phyloP scores from a whole-genome alignment of 495 filamentous ascomycete species.

The Hypoxylon fragiforme region DNA sequence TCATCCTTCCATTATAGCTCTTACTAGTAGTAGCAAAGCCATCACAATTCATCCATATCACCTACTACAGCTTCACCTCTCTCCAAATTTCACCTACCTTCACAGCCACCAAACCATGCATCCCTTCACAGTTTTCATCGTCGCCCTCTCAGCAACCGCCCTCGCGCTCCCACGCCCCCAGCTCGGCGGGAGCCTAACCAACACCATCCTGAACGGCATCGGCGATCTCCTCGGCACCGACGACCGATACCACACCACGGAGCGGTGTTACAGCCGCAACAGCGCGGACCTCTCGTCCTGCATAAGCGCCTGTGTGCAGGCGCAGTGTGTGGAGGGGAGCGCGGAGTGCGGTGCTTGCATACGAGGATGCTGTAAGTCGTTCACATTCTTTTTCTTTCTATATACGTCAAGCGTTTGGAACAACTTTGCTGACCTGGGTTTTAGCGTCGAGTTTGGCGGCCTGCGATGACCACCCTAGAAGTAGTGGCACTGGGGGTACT shows the following conservation, averaged over 20 bases:
- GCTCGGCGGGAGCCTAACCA: not conserved
- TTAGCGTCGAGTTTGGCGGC: conserved; percentile 1
- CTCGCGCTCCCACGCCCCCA: conserved; percentile 13
- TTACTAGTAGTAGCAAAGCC: not conserved
- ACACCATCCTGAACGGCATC: conserved; percentile 5
- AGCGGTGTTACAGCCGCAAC: not conserved
- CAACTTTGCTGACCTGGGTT: conserved; percentile 5
- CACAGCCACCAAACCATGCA: conserved; percentile 9
- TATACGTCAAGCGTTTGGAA: not conserved
- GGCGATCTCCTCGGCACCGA: conserved; percentile 3
- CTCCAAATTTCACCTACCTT: not conserved
- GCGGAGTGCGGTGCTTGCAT: conserved; percentile 12
- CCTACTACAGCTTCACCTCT: not conserved
- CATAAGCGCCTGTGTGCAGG: conserved; percentile 12
- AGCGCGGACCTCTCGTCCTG: not conserved
- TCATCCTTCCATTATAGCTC: not conserved
- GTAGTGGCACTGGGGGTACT: too few relatives aligned
- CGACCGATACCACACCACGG: not conserved
- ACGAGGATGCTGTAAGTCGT: conserved; percentile 22
- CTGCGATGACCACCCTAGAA: conserved; percentile 14
- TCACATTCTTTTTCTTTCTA: not conserved
- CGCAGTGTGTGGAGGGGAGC: not conserved
- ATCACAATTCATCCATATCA: not conserved
- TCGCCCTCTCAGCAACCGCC: conserved; percentile 10
- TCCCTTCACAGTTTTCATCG: conserved; percentile 14